Percentiles rank a stretch among this genome's conserved stretches.
Conservation (phyloP, 2,329 filamentous ascomycete genomes). For the Cladorrhinum sp. region DNA sequence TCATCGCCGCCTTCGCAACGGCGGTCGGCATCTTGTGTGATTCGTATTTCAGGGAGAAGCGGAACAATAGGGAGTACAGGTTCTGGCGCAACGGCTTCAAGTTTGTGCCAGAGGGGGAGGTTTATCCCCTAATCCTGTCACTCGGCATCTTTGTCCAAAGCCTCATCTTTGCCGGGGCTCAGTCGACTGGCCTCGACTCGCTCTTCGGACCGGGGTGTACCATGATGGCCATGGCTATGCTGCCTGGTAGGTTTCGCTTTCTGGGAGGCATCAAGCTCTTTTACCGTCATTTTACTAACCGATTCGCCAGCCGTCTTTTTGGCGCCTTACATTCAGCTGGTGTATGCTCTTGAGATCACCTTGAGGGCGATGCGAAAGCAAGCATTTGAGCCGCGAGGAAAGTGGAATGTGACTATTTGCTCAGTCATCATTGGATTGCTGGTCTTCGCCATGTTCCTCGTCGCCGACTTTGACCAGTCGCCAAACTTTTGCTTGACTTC, state of each 20-base stretch:
- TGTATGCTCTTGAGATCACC: slow-evolving; percentile 62
- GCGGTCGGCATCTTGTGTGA: slow-evolving; percentile 56
- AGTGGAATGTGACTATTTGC: slow-evolving; percentile 59
- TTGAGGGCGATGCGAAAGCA: slow-evolving; percentile 51
- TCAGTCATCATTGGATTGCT: slow-evolving; percentile 49
- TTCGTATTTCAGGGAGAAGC: slow-evolving; percentile 46
- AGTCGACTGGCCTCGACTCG: slow-evolving; percentile 52
- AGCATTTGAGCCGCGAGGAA: slow-evolving; percentile 57
- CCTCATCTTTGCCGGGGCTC: slow-evolving; percentile 54
- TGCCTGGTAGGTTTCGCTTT: slow-evolving; percentile 50
- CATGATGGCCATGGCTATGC: slow-evolving; percentile 54
- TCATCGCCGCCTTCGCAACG: slow-evolving; percentile 54
- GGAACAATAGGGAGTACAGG: slow-evolving; percentile 38
- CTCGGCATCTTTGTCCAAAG: slow-evolving; percentile 57
- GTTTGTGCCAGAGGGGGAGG: slow-evolving; percentile 46
- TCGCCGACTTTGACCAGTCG: slow-evolving; percentile 54
- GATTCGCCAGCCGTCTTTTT: slow-evolving; percentile 57
- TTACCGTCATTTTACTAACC: not conserved
- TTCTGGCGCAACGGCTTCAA: slow-evolving; percentile 42
- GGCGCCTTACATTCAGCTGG: slow-evolving; percentile 61
- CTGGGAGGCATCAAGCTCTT: not conserved
- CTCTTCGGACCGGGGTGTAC: slow-evolving; percentile 53
- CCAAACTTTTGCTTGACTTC: slow-evolving; percentile 63
- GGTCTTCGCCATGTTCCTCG: slow-evolving; percentile 54
- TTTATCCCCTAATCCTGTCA: slow-evolving; percentile 56